Evolutionary conservation across 441 rosid genomes (phyloP), one percentile per base, ranked within the genome.

Genomic region (Biscutella laevigata): DNA sequence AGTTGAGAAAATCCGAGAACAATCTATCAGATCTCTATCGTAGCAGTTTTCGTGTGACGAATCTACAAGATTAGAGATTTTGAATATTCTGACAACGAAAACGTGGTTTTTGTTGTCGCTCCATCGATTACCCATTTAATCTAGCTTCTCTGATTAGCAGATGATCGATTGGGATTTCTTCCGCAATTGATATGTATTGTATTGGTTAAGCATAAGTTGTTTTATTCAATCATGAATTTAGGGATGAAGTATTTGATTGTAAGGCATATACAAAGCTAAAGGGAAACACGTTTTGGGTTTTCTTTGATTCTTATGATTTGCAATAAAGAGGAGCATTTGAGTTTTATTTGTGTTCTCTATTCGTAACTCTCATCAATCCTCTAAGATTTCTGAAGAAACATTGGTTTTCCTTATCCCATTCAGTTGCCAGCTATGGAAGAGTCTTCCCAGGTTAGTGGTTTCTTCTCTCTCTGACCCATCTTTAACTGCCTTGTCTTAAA

Each of bases 381-480:
- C 33, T 65, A 35, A 13, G 53, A 49, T 50, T 57, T 36, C 13
- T 35, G 24, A 50, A 57, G 29, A 57, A 20, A 2, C 46, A 34
- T 50, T 29, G 43, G 9, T 38, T 47, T 13, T 1, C 46, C n/a
- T 25, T 19, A 46, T 35, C 29, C n/a, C n/a, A n/a, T n/a, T n/a
- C n/a, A n/a, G n/a, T n/a, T n/a, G n/a, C 12, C 0, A 24, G 40
- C 9, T 44, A 66, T 66, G 71, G 61, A 59, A 20, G 66, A 66
- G 26, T 13, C 71, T 53, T 66, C 71, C 38, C 71, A 59, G 71
- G 71, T 66, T 59, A 21, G 45, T 57, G 22, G 39, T 41, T 14
- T 41, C 38, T 51, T 52, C 29, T 35, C 39, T 33, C 47, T 54
- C 34, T 64, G 8, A 26, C 14, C 16, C 33, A 41, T 43, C 16